Evolutionary conservation across 768 basidiomycete species (phyloP).

Genomic region (Tulasnella sp.): DNA sequence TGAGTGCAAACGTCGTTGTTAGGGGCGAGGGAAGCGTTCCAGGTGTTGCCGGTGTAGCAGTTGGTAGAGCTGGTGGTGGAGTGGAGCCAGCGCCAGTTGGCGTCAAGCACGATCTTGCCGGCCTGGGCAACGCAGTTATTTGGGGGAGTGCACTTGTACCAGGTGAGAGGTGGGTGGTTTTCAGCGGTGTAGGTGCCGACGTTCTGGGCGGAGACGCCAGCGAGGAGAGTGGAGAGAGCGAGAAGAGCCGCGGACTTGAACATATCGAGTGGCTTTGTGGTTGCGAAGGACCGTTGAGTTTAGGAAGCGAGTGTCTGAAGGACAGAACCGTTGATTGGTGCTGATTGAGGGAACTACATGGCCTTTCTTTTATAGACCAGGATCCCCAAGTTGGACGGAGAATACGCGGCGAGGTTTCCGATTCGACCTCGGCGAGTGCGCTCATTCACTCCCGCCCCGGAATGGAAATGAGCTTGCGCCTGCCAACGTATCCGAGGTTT

Average conservation of each 20-base stretch:
- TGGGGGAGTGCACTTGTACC: constrained; percentile 45
- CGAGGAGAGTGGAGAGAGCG: constrained; percentile 10
- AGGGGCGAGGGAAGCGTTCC: constrained; percentile 52
- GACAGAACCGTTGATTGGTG: neutral
- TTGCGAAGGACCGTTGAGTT: neutral
- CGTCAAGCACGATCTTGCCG: constrained; percentile 25
- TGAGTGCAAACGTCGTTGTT: constrained; percentile 48
- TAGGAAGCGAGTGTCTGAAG: neutral
- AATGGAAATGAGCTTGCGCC: neutral
- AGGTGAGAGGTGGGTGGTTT: constrained; percentile 48
- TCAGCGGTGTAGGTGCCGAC: constrained; percentile 50
- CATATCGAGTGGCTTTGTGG: neutral
- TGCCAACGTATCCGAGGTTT: neutral
- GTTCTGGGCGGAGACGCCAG: constrained; percentile 42
- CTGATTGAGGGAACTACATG: neutral
- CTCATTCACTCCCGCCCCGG: neutral
- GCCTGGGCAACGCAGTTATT: constrained; percentile 33
- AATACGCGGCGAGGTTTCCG: too few species aligned
- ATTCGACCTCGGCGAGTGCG: neutral
- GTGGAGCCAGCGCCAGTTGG: constrained; percentile 38
- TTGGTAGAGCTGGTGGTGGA: constrained; percentile 38
- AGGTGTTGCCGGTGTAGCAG: constrained; percentile 55
- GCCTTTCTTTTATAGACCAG: neutral
- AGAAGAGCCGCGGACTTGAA: neutral
- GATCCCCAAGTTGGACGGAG: neutral